Evolutionary conservation across 139 green algal species (phyloP).

Genomic region (Zygnema circumcarinatum): DNA sequence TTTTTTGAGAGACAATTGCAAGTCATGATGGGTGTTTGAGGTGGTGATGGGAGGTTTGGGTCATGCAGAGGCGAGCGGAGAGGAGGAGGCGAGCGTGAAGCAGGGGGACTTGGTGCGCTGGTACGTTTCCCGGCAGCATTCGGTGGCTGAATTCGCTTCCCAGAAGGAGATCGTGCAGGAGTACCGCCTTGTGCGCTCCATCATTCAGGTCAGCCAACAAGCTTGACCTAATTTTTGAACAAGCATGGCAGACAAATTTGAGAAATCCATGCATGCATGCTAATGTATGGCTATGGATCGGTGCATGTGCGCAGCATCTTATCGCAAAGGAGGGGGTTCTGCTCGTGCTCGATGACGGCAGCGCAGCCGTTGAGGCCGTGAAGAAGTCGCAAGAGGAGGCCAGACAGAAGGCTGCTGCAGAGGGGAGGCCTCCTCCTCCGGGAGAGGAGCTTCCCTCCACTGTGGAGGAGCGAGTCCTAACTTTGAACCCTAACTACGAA

Average conservation of each 20-base stretch:
- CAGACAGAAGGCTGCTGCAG: constrained; percentile 1
- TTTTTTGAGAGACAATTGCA: too few species aligned
- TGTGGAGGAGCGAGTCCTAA: constrained; percentile 44
- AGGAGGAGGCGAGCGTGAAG: constrained; percentile 37
- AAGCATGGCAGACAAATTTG: too few species aligned
- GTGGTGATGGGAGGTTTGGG: too few species aligned
- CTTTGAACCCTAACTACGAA: constrained; percentile 55
- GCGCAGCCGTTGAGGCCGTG: constrained; percentile 17
- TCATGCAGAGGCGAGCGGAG: not conserved
- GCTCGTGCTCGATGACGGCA: constrained; percentile 48
- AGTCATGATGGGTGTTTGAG: too few species aligned
- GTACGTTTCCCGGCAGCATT: constrained; percentile 74
- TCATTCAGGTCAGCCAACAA: constrained; percentile 51
- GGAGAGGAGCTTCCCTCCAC: not conserved
- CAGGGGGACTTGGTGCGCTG: constrained; percentile 84
- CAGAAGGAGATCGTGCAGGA: constrained; percentile 29
- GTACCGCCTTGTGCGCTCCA: constrained; percentile 39
- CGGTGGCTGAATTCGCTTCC: not conserved
- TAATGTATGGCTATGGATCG: too few species aligned
- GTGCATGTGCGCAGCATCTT: too few species aligned
- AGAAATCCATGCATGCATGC: too few species aligned
- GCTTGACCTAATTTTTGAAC: too few species aligned
- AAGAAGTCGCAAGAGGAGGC: not conserved
- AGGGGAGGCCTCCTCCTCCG: not conserved
- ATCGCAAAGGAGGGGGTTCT: constrained; percentile 57